Evolutionary conservation across 2,329 filamentous ascomycete species (phyloP).

Genomic region (Pseudocercospora cruenta): DNA sequence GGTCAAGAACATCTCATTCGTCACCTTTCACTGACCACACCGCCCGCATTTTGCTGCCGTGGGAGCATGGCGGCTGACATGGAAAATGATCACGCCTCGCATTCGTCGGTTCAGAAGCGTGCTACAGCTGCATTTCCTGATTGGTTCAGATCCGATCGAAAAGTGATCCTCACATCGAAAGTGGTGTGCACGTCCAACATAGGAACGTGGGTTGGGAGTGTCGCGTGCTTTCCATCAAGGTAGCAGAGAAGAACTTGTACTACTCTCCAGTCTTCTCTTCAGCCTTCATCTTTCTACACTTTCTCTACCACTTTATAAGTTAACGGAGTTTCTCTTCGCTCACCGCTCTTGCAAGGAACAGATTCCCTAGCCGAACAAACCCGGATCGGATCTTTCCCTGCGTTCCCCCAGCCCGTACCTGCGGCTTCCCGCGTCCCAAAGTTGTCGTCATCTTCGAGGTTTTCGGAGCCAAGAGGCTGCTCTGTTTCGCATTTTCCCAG

Average conservation of each 20-base stretch:
- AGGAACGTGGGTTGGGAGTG: not conserved
- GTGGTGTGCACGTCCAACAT: not conserved
- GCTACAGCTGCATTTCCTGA: not conserved
- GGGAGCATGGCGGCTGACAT: slow-evolving; percentile 1
- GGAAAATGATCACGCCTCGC: slow-evolving; percentile 1
- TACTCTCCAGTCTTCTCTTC: not conserved
- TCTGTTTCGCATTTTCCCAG: not conserved
- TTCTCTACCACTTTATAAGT: not conserved
- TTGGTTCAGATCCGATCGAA: not conserved
- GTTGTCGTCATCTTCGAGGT: not conserved
- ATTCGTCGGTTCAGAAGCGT: not conserved
- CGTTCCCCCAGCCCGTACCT: slow-evolving; percentile 5
- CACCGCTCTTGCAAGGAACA: not conserved
- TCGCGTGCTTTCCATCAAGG: slow-evolving; percentile 4
- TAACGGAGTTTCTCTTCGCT: not conserved
- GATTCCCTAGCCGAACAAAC: not conserved
- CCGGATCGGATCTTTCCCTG: not conserved
- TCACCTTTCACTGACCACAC: not conserved
- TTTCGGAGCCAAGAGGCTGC: not conserved
- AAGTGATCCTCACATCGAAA: not conserved
- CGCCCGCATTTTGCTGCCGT: not conserved
- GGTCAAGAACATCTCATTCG: not conserved
- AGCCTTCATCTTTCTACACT: not conserved
- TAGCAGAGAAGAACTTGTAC: not conserved
- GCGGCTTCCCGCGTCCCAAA: not conserved